Base-by-base conservation (phyloP, 495 filamentous ascomycete species). In the Penicillium lividum region DNA sequence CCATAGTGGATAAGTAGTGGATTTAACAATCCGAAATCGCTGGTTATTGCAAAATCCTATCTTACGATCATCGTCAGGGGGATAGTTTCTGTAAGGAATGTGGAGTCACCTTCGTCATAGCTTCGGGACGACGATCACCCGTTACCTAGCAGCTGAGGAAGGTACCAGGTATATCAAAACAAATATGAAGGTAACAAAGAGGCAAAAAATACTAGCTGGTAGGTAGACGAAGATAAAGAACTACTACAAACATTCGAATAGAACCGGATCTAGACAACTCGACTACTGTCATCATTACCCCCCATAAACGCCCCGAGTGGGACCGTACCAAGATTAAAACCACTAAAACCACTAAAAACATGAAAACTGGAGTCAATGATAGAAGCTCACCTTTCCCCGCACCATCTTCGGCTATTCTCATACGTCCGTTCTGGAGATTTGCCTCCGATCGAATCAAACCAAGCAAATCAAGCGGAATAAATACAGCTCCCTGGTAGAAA, bases 71-170 rank as follows among this genome's bases (percentile, higher is more conserved):
- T 36, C 9, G 13, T 36, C 10, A 15, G 38, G 38, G 38, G 34
- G 13, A 38, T 16, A 7, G 15, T 40, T 13, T 15, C 38, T 36
- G 33, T 2, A 11, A 40, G 13, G 38, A 40, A 40, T 40, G 56
- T 56, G 51, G 60, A 59, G 43, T 9, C 25, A 31, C 9, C 58
- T 59, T 67, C 66, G 66, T 67, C 63, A 68, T 67, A 46, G 59
- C 62, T 33, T 38, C 33, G 29, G 16, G 31, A 33, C 7, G 61
- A 63, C 45, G 61, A 63, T 64, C 58, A 56, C 60, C 57, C 61
- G 57, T 40, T 40, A 40, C 38, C 38, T 40, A 40, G 38, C 38
- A 40, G 10, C 38, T 40, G 0, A 16, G 15, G 15, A 5, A 16
- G 15, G 15, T 40, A 40, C 38, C 8, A 15, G 38, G 38, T 40